These are phyloP conservation scores for Aurantiochytrium sp. DNA, from an alignment of 108 stramenopile species.

Conservation along the genomic window DNA sequence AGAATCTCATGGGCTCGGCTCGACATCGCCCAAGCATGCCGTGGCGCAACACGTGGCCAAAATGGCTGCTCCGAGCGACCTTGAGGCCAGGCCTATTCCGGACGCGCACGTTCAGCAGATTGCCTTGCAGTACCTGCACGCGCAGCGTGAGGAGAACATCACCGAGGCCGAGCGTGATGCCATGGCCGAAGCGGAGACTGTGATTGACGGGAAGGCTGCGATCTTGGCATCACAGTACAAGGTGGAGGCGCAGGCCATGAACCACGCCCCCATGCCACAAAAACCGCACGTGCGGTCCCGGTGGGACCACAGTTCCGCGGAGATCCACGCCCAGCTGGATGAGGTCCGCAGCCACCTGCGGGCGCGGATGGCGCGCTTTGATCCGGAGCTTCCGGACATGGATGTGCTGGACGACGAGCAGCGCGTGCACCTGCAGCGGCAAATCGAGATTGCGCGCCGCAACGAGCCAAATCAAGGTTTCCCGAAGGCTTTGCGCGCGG, in stretches of 20 bases:
- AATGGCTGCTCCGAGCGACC: no score
- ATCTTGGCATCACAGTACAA: not conserved
- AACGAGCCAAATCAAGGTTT: not conserved
- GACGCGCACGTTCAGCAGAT: not conserved
- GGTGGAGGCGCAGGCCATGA: not conserved
- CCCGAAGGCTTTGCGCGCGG: not conserved
- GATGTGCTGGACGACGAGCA: not conserved
- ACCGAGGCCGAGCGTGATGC: not conserved
- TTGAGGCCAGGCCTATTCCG: not conserved
- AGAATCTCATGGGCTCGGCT: no score
- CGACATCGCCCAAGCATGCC: not conserved
- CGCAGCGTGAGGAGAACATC: not conserved
- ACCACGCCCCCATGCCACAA: not conserved
- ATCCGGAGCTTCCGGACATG: not conserved
- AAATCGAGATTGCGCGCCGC: not conserved
- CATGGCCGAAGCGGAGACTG: not conserved
- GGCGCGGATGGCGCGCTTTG: not conserved
- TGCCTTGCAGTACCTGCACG: not conserved
- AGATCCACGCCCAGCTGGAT: not conserved
- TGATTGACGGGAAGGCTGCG: not conserved
- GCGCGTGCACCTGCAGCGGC: not conserved
- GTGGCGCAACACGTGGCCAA: slow-evolving; percentile 7
- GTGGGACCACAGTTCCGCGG: not conserved
- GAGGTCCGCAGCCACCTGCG: not conserved
- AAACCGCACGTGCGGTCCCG: not conserved